Evolutionary conservation across 306 rosid species (phyloP).

Genomic region (Lotus japonicus): DNA sequence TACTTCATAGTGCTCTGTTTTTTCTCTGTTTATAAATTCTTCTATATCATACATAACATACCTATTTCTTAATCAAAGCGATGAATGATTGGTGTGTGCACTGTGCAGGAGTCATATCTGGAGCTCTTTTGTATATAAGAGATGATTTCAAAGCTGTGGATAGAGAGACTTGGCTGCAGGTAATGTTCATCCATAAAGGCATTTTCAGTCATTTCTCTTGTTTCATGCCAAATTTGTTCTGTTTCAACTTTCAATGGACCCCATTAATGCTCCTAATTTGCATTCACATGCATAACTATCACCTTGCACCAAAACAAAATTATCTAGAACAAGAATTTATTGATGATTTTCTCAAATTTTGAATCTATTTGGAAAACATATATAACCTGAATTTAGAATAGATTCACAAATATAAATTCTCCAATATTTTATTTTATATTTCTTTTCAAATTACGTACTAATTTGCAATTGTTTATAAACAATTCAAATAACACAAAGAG

Average conservation of each 20-base stretch:
- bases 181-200: not conserved
- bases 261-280: too few species aligned
- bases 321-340: not conserved
- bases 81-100: conserved; percentile 12
- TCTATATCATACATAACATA: not conserved
- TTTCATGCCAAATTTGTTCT: not conserved
- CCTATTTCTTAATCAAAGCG: not conserved
- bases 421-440: too few species aligned
- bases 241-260: too few species aligned
- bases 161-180: conserved; percentile 49
- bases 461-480: too few species aligned
- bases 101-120: conserved; percentile 61
- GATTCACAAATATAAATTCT: too few species aligned
- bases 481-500: too few species aligned
- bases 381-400: too few species aligned
- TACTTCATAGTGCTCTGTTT: not conserved
- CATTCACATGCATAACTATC: too few species aligned
- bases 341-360: not conserved
- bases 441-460: too few species aligned
- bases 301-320: too few species aligned
- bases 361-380: too few species aligned
- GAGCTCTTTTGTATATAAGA: conserved; percentile 59
- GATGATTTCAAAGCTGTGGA: conserved; percentile 52
- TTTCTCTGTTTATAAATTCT: not conserved
- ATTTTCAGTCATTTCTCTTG: not conserved